Conservation (phyloP, 1,139 yeast genomes). For the Martiniozyma asiatica region DNA sequence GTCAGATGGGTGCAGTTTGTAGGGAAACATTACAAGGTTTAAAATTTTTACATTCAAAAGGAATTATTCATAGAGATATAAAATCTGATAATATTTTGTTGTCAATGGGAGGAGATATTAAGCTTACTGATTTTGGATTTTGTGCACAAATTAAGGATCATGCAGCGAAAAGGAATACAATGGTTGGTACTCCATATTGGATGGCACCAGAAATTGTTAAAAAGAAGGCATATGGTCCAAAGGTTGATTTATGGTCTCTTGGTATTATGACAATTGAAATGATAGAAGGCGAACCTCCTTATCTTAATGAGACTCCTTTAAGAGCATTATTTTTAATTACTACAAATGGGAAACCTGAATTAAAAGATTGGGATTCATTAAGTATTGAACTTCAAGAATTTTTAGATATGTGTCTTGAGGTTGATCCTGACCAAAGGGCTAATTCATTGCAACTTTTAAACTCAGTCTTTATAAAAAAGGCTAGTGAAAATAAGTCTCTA, state of each 20-base stretch:
- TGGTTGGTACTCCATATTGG: conserved; percentile 99
- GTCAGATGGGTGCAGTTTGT: conserved; percentile 95
- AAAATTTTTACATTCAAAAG: conserved; percentile 79
- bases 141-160: conserved; percentile 92
- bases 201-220: conserved; percentile 99
- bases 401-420: conserved; percentile 70
- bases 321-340: conserved; percentile 87
- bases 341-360: conserved; percentile 87
- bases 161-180: conserved; percentile 79
- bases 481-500: conserved; percentile 63
- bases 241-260: conserved; percentile 94
- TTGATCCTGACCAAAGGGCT: conserved; percentile 75
- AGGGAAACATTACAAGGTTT: conserved; percentile 82
- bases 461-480: conserved; percentile 60
- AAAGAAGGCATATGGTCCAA: conserved; percentile 90
- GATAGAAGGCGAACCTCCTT: conserved; percentile 99
- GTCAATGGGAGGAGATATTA: conserved; percentile 76
- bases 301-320: conserved; percentile 87
- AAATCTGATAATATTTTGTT: conserved; percentile 86
- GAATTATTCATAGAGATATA: conserved; percentile 93
- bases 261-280: conserved; percentile 97
- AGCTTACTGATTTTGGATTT: conserved; percentile 81
- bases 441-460: conserved; percentile 63
- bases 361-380: conserved; percentile 79
- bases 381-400: conserved; percentile 57